These are phyloP conservation scores for Inonotus hispidus DNA, from an alignment of 1,284 basidiomycete genomes.

Conservation along the genomic window DNA sequence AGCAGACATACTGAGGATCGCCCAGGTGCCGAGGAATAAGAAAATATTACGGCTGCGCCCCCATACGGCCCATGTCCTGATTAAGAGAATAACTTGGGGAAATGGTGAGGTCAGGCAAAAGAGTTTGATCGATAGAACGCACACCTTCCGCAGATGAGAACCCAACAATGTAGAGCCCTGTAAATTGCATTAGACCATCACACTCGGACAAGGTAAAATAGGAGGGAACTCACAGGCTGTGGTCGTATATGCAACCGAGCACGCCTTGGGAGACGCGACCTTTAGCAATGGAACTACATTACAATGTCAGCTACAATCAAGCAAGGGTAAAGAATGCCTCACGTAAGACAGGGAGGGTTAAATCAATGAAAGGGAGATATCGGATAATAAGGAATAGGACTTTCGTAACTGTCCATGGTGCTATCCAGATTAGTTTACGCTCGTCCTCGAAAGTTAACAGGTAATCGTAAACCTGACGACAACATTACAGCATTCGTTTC, in stretches of 20 bases:
- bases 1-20: not conserved
- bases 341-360: slow-evolving; percentile 1
- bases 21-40: not conserved
- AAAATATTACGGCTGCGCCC: not conserved
- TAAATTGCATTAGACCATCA: not conserved
- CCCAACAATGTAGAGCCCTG: slow-evolving; percentile 8
- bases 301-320: not conserved
- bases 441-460: slow-evolving; percentile 7
- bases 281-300: not conserved
- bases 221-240: not conserved
- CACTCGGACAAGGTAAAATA: not conserved
- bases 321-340: not conserved
- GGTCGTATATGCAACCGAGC: not conserved
- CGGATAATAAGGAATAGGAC: slow-evolving; percentile 8
- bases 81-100: not conserved
- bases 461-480: slow-evolving; percentile 7
- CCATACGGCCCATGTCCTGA: slow-evolving; percentile 10
- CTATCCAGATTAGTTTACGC: slow-evolving; percentile 3
- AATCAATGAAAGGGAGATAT: slow-evolving; percentile 12
- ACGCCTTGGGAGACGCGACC: not conserved
- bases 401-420: not conserved
- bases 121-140: not conserved
- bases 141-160: slow-evolving; percentile 7
- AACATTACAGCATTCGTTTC: not conserved
- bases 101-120: not conserved